phyloP scores from a whole-genome alignment of 1,139 yeast genomes.

The Yamadazyma triangularis region DNA sequence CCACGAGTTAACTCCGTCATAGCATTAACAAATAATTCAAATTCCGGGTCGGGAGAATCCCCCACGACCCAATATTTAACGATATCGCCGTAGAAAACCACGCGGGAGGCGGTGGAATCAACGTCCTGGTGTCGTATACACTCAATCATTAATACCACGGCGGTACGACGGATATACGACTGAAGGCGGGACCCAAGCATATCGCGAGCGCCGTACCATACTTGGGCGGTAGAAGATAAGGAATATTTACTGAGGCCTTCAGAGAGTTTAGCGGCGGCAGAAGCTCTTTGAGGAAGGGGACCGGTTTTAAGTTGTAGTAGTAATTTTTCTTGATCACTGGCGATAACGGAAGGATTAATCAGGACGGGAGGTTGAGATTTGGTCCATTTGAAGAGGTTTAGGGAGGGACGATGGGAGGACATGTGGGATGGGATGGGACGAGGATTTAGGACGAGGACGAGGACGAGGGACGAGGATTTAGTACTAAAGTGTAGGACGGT shows the following conservation, averaged over 20 bases:
- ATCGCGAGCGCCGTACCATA: constrained; percentile 69
- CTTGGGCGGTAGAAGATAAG: constrained; percentile 60
- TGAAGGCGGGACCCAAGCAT: constrained; percentile 43
- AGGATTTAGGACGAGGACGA: no score
- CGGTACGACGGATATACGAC: constrained; percentile 47
- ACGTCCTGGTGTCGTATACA: constrained; percentile 54
- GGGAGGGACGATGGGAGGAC: constrained; percentile 30
- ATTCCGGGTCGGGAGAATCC: constrained; percentile 54
- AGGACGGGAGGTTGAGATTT: constrained; percentile 44
- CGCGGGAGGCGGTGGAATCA: constrained; percentile 37
- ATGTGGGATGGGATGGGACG: constrained; percentile 5
- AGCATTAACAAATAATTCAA: constrained; percentile 51
- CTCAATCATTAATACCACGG: constrained; percentile 47
- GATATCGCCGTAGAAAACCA: constrained; percentile 60
- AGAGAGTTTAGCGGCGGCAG: constrained; percentile 51
- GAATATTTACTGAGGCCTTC: constrained; percentile 49
- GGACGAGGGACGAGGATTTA: no score
- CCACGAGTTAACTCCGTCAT: constrained; percentile 50
- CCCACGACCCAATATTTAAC: constrained; percentile 40
- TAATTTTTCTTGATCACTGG: constrained; percentile 45
- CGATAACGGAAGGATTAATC: constrained; percentile 55
- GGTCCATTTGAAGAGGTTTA: no score
- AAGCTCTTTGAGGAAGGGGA: constrained; percentile 37
- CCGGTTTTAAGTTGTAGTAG: constrained; percentile 36
- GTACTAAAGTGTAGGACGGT: no score